A percentile compares a stretch with the other conserved stretches of the same genome.
These are phyloP conservation scores for Cairneyella variabilis DNA, from an alignment of 495 filamentous ascomycete genomes.

Conservation along the genomic window DNA sequence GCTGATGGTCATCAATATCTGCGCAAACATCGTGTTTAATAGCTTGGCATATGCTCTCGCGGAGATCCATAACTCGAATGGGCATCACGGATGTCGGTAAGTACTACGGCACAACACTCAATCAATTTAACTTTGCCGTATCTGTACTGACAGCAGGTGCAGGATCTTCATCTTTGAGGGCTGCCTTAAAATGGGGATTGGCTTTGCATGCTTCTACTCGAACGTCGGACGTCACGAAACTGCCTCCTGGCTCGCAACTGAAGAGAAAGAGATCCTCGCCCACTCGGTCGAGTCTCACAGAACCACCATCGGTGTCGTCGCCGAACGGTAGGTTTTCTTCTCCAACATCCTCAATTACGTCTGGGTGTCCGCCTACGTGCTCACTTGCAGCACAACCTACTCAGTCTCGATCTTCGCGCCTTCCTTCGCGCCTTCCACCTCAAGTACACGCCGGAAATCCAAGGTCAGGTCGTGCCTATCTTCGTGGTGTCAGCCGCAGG, in stretches of 20 bases:
- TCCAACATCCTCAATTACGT: constrained; percentile 4
- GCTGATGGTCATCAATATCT: constrained; percentile 55
- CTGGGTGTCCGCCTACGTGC: background rate
- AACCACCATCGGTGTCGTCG: constrained; percentile 5
- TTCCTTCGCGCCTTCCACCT: constrained; percentile 18
- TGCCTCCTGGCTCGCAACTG: constrained; percentile 56
- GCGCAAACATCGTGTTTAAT: constrained; percentile 57
- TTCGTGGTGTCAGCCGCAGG: constrained; percentile 27
- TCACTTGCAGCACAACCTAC: constrained; percentile 9
- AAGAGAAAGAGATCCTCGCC: constrained; percentile 52
- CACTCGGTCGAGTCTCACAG: background rate
- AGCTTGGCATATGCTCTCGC: constrained; percentile 53
- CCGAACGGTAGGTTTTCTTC: constrained; percentile 14
- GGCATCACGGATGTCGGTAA: constrained; percentile 33
- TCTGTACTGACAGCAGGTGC: background rate
- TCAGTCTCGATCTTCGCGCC: constrained; percentile 22
- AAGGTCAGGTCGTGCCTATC: constrained; percentile 34
- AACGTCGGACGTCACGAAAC: constrained; percentile 66
- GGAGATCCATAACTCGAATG: constrained; percentile 28
- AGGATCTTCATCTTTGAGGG: constrained; percentile 25
- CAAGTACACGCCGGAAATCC: constrained; percentile 16
- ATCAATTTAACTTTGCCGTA: too few species aligned
- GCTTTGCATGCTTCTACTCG: constrained; percentile 52
- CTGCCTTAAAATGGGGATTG: constrained; percentile 44
- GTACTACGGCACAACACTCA: too few species aligned